phyloP scores from a whole-genome alignment of 805 yeast species.

The Danielia reshetovae region DNA sequence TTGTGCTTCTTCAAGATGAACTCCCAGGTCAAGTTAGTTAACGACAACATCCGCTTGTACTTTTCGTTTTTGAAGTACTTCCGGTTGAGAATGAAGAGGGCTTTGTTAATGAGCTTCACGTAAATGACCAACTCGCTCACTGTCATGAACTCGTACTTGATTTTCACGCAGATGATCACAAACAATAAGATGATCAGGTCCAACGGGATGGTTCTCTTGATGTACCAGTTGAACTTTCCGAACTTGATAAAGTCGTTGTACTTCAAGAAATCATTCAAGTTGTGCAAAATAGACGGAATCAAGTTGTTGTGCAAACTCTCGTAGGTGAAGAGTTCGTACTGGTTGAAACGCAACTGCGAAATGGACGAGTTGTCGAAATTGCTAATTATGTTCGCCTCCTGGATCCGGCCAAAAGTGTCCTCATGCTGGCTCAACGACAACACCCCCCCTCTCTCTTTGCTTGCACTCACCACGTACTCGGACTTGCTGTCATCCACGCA shows the following conservation, averaged over 20 bases:
- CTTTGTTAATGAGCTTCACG: slow-evolving; percentile 39
- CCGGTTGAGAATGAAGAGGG: slow-evolving; percentile 38
- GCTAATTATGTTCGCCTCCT: slow-evolving; percentile 35
- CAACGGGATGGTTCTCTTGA: slow-evolving; percentile 56
- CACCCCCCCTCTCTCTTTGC: slow-evolving; percentile 19
- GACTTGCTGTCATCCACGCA: not conserved
- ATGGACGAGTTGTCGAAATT: slow-evolving; percentile 36
- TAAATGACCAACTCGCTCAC: slow-evolving; percentile 34
- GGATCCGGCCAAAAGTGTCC: slow-evolving; percentile 36
- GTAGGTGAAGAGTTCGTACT: slow-evolving; percentile 41
- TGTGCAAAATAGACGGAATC: slow-evolving; percentile 54
- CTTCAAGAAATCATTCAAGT: slow-evolving; percentile 51
- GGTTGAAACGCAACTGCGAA: slow-evolving; percentile 33
- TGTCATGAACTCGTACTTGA: slow-evolving; percentile 40
- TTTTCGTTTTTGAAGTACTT: slow-evolving; percentile 46
- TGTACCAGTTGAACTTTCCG: slow-evolving; percentile 58
- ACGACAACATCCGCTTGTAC: slow-evolving; percentile 42
- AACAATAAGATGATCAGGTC: slow-evolving; percentile 53
- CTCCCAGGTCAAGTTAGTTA: slow-evolving; percentile 42
- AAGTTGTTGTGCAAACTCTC: slow-evolving; percentile 50
- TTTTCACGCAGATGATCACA: slow-evolving; percentile 50
- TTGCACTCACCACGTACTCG: slow-evolving; percentile 1
- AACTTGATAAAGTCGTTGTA: slow-evolving; percentile 49
- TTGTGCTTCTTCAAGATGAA: slow-evolving; percentile 34
- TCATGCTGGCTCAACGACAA: slow-evolving; percentile 35